Evolutionary conservation across 192 early-diverging fungal species (phyloP).

Genomic region (Gryganskiella cystojenkinii): DNA sequence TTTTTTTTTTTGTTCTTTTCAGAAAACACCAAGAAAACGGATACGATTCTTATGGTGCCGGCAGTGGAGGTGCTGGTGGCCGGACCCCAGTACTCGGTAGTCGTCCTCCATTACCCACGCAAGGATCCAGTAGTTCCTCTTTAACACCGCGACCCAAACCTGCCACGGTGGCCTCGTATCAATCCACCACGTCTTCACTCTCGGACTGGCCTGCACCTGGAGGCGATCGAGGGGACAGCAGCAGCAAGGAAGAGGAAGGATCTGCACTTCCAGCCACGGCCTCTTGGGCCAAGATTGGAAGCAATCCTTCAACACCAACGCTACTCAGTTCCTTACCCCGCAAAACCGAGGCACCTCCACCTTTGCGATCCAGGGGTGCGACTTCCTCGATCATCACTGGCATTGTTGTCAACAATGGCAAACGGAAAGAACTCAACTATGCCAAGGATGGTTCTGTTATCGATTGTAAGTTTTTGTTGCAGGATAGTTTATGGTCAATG

Average conservation of each 20-base stretch:
- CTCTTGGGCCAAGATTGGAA: slow-evolving; percentile 64
- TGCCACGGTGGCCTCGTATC: slow-evolving; percentile 24
- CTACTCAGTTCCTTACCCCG: slow-evolving; percentile 11
- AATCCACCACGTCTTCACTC: slow-evolving; percentile 24
- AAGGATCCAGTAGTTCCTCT: slow-evolving; percentile 17
- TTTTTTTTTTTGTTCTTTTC: slow-evolving; percentile 6
- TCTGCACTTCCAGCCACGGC: slow-evolving; percentile 69
- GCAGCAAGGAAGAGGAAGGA: slow-evolving; percentile 51
- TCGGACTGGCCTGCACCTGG: slow-evolving; percentile 46
- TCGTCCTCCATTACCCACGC: slow-evolving; percentile 29
- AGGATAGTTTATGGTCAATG: neutral
- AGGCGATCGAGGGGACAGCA: slow-evolving; percentile 11
- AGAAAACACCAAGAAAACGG: slow-evolving; percentile 63
- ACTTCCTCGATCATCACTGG: slow-evolving; percentile 50
- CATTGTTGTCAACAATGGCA: slow-evolving; percentile 49
- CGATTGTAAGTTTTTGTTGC: slow-evolving; percentile 15
- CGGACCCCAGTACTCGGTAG: slow-evolving; percentile 8
- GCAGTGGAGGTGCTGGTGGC: no score
- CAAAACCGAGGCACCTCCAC: slow-evolving; percentile 16
- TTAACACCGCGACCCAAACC: slow-evolving; percentile 28
- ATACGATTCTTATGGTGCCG: slow-evolving; percentile 24
- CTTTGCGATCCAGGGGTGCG: slow-evolving; percentile 38
- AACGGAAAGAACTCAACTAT: slow-evolving; percentile 38
- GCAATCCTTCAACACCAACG: slow-evolving; percentile 47
- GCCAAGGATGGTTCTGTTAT: slow-evolving; percentile 7